Evolutionary conservation across 2,329 filamentous ascomycete genomes (phyloP).

Genomic region (Fragosphaeria purpurea): DNA sequence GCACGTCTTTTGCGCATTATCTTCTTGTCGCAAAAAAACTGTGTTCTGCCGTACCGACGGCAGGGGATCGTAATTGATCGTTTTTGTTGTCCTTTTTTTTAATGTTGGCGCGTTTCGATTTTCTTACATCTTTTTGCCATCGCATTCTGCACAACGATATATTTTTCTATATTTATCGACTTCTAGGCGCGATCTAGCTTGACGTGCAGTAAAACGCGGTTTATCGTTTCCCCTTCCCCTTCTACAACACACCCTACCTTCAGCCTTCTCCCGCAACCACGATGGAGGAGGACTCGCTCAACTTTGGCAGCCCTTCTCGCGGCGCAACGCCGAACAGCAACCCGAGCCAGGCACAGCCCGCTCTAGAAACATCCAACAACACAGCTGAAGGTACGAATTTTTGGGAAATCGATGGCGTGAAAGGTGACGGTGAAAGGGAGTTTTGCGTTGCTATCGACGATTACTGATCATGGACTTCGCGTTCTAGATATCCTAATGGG

Average conservation of each 20-base stretch:
- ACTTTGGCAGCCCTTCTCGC: conserved; percentile 47
- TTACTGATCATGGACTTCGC: background rate
- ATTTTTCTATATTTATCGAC: no score
- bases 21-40: no score
- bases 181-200: no score
- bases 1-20: background rate
- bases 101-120: background rate
- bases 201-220: no score
- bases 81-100: background rate
- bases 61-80: background rate
- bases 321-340: conserved; percentile 48
- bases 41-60: no score
- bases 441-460: background rate
- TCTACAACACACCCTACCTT: no score
- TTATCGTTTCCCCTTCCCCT: no score
- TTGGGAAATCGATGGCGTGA: background rate
- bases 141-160: background rate
- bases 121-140: background rate
- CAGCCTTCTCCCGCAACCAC: conserved; percentile 13
- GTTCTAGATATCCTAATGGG: conserved; percentile 53
- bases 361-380: conserved; percentile 29
- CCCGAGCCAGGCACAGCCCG: conserved; percentile 43
- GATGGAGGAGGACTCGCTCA: conserved; percentile 50
- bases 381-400: conserved; percentile 36
- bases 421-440: no score